Evolutionary conservation across 495 filamentous ascomycete genomes (phyloP), one percentile per base, ranked within the genome.

Genomic region (Daldinia vernicosa): DNA sequence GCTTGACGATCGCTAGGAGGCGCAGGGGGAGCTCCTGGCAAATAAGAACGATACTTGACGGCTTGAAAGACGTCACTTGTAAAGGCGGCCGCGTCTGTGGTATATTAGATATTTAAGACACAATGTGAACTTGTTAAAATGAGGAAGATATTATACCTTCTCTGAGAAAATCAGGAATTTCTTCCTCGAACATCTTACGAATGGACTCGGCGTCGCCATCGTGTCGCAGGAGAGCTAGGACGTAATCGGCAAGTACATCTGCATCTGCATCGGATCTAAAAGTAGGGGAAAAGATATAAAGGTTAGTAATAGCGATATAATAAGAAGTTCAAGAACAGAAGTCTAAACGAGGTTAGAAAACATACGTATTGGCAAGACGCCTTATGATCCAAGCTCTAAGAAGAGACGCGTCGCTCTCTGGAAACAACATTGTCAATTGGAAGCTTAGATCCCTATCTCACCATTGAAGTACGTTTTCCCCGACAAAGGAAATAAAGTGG

Each of bases 211-310:
- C 86, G 22, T 89, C 85, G 66, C 91, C 92, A 72, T 97, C 93
- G 59, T 92, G 89, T 61, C 88, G 88, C 33, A 97, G 84, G 9
- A 99, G 88, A n/a, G 95, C 95, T 32, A 98, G 83, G 0, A 99
- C 92, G 75, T 98, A 99, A 76, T 99, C 95, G 32, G 94, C 94
- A 15, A 99, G 90, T 3, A 99, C 93, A 74, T 97, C 94, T 30
- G 93, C 90, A 78, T 99, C 95, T 53, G 94, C 95, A 78, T 98
- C 95, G 14, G 94, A 97, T 62, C 93, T 97, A 66, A 8, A 73
- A 52, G 28, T 30, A n/a, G 15, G 55, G 52, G 35, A 69, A 68
- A 27, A 55, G 19, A 63, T 50, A 59, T 39, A 66, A 59, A 50
- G 33, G 73, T 73, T 35, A 70, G 72, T 27, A 27, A 70, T 37